Percentiles rank a stretch among this genome's conserved stretches.
Evolutionary conservation across 306 rosid species (phyloP).

Genomic region (Quercus glauca): DNA sequence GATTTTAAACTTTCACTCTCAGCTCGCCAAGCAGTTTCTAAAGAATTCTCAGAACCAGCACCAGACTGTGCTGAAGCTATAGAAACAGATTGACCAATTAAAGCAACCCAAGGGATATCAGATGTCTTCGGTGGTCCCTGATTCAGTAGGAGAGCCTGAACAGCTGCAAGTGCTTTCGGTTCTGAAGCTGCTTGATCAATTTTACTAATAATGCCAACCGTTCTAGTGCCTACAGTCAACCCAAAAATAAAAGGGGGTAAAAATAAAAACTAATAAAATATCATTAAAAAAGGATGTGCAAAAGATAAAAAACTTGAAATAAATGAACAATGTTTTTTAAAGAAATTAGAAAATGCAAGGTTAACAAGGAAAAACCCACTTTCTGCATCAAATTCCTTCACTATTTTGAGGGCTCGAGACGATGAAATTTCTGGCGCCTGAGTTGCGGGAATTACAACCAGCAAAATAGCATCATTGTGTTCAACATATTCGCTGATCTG

Average conservation of each 20-base stretch:
- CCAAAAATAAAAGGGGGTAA: conserved; percentile 10
- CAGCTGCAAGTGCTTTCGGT: conserved; percentile 89
- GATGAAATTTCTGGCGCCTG: conserved; percentile 92
- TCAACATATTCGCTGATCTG: conserved; percentile 90
- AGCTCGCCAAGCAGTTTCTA: conserved; percentile 99
- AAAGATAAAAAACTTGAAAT: too few species aligned
- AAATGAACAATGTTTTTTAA: too few species aligned
- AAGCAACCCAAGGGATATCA: conserved; percentile 95
- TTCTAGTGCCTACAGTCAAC: conserved; percentile 71
- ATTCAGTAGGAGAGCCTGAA: conserved; percentile 83
- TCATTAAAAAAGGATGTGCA: too few species aligned
- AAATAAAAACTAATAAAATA: neutral
- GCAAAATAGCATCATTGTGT: conserved; percentile 89
- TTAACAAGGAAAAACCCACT: conserved; percentile 37
- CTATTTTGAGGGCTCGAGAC: conserved; percentile 73
- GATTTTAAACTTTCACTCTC: conserved; percentile 95
- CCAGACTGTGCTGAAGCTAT: conserved; percentile 95
- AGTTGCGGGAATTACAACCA: conserved; percentile 82
- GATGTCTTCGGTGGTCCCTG: conserved; percentile 87
- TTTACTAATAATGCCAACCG: conserved; percentile 85
- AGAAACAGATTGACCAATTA: conserved; percentile 95
- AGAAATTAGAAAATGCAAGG: too few species aligned
- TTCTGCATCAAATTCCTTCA: conserved; percentile 86
- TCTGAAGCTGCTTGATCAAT: conserved; percentile 94
- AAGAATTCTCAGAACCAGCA: conserved; percentile 75